A percentile compares a stretch with the other conserved stretches of the same genome.
phyloP scores from a whole-genome alignment of 2,329 filamentous ascomycete genomes.

The Teratosphaeria zuluensis region DNA sequence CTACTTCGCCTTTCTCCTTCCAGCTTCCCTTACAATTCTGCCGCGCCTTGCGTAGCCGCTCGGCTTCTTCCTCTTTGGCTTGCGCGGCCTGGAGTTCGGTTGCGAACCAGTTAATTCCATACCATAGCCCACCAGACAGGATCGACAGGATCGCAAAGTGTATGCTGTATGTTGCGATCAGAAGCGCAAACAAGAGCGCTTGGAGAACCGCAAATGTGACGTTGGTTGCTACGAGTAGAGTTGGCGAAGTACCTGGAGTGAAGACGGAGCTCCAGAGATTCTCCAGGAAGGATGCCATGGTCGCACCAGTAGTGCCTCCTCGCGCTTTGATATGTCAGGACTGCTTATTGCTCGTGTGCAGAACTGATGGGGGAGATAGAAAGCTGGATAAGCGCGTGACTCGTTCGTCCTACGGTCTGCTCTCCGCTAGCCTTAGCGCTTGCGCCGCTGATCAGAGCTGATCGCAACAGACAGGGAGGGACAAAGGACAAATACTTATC shows the following conservation, averaged over 20 bases:
- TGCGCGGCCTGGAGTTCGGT: slow-evolving; percentile 47
- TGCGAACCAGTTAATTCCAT: slow-evolving; percentile 94
- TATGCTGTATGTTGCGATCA: slow-evolving; percentile 73
- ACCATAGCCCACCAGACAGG: slow-evolving; percentile 78
- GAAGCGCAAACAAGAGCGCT: slow-evolving; percentile 62
- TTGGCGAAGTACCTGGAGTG: slow-evolving; percentile 80
- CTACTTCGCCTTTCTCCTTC: slow-evolving; percentile 27
- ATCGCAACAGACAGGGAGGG: neutral
- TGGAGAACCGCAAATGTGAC: slow-evolving; percentile 79
- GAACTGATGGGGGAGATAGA: neutral
- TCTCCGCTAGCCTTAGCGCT: neutral
- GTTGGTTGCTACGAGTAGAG: slow-evolving; percentile 83
- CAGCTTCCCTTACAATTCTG: slow-evolving; percentile 33
- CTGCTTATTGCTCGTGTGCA: neutral
- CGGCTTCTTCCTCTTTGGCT: slow-evolving; percentile 40
- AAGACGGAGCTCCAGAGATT: slow-evolving; percentile 90
- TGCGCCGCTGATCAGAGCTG: neutral
- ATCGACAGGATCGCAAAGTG: slow-evolving; percentile 79
- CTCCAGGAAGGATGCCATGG: slow-evolving; percentile 47
- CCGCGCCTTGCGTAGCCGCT: slow-evolving; percentile 30
- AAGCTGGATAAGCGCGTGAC: neutral
- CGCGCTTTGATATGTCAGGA: neutral
- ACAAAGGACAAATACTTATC: neutral
- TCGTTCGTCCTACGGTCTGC: neutral
- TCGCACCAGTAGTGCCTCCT: slow-evolving; percentile 1